These are phyloP conservation scores for Lasiosphaeriaceae sp. DNA, from an alignment of 495 filamentous ascomycete species.

Conservation along the genomic window DNA sequence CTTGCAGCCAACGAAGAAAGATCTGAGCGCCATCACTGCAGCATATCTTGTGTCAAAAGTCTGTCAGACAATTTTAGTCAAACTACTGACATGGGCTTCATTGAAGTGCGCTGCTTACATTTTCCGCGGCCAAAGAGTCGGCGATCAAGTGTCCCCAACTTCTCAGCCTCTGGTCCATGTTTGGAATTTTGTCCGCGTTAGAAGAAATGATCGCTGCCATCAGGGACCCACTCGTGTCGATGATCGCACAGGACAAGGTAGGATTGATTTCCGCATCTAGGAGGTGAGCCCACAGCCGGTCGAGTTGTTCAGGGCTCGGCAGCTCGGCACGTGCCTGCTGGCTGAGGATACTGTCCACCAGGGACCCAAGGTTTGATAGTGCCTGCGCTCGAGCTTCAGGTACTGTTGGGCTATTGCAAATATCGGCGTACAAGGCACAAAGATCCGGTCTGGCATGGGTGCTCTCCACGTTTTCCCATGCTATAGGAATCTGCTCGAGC, in stretches of 20 bases:
- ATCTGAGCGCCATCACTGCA: conserved; percentile 40
- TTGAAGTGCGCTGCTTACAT: conserved; percentile 32
- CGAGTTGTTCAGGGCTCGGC: conserved; percentile 18
- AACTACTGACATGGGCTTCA: not conserved
- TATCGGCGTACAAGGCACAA: conserved; percentile 22
- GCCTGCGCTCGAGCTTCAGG: conserved; percentile 37
- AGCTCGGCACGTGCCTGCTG: conserved; percentile 15
- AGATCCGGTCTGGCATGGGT: conserved; percentile 11
- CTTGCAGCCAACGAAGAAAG: conserved; percentile 23
- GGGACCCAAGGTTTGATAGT: conserved; percentile 29
- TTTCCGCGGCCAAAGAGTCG: conserved; percentile 38
- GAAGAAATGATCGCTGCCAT: conserved; percentile 27
- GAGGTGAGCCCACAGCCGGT: conserved; percentile 29
- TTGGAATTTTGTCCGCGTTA: not conserved
- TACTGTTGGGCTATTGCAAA: conserved; percentile 16
- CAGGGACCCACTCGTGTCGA: conserved; percentile 41
- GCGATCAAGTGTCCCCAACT: conserved; percentile 44
- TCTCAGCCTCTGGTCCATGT: conserved; percentile 23
- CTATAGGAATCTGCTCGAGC: conserved; percentile 26
- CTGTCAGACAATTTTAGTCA: conserved; percentile 29
- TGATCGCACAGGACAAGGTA: conserved; percentile 39
- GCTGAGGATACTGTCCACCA: conserved; percentile 28
- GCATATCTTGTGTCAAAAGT: conserved; percentile 63
- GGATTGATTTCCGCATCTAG: conserved; percentile 37
- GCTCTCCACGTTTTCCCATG: conserved; percentile 16